Evolutionary conservation across 2,329 filamentous ascomycete genomes (phyloP).

Genomic region (Aspergillus tubingensis): DNA sequence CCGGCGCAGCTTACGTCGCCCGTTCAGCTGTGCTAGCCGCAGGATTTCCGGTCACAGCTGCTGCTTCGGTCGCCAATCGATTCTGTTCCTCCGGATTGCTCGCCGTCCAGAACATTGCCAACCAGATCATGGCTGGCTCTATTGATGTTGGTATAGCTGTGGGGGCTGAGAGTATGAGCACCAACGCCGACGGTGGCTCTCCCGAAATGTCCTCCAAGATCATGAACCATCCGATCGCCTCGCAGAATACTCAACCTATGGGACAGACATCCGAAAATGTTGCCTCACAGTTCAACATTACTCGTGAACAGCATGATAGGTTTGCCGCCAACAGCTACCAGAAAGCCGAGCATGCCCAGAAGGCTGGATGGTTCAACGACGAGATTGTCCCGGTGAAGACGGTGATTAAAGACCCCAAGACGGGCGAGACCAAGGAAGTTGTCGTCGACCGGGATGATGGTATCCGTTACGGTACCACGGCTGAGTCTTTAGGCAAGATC

Average conservation of each 20-base stretch:
- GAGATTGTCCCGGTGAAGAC: constrained; percentile 84
- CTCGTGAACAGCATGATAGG: constrained; percentile 71
- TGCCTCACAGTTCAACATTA: constrained; percentile 74
- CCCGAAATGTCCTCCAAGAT: constrained; percentile 82
- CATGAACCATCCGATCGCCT: constrained; percentile 71
- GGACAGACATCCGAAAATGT: constrained; percentile 89
- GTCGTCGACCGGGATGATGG: constrained; percentile 82
- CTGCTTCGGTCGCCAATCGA: constrained; percentile 80
- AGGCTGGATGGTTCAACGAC: constrained; percentile 78
- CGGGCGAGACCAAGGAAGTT: constrained; percentile 75
- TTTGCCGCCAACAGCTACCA: constrained; percentile 86
- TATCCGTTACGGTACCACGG: constrained; percentile 77
- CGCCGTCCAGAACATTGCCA: constrained; percentile 86
- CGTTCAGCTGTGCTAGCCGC: constrained; percentile 83
- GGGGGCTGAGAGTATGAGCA: constrained; percentile 91
- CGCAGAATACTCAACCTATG: constrained; percentile 94
- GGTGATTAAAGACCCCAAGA: constrained; percentile 83
- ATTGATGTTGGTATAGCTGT: constrained; percentile 90
- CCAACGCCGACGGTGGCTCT: constrained; percentile 78
- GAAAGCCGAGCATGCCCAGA: constrained; percentile 80
- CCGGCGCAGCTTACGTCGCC: constrained; percentile 85
- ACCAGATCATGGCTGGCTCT: constrained; percentile 84
- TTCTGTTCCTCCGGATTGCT: constrained; percentile 90
- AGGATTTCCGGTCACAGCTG: constrained; percentile 77
- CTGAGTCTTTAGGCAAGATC: constrained; percentile 80